Evolutionary conservation across 2,329 filamentous ascomycete genomes (phyloP), one percentile per base, ranked within the genome.

Genomic region (Trichophyton verrucosum): DNA sequence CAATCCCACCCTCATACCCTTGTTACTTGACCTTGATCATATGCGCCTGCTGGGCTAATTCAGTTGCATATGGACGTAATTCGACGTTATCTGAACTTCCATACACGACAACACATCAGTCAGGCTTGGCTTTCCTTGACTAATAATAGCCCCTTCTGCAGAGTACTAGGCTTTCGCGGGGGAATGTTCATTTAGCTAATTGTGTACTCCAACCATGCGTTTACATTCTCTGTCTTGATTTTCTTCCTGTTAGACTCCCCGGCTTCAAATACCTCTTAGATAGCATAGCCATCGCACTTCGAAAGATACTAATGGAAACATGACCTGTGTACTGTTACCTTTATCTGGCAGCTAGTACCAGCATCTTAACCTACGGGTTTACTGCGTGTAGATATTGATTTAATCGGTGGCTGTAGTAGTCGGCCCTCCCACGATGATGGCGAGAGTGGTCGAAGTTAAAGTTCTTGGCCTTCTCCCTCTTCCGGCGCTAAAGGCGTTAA

Each of bases 1-100:
- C 27, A 30, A 30, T 30, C 27, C 27, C 27, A 30, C 27, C 27
- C 33, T 36, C 13, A 24, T 20, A 30, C 51, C 65, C 40, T 57
- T 64, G 61, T 59, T 46, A 27, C 42, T 64, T 63, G 56, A 58
- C 63, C 42, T 64, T 63, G 56, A 58, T 64, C 64, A 57, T 65
- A 64, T 66, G 62, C 57, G 62, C 60, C 51, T 59, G 60, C 62
- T 59, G 62, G 46, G 55, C 61, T 65, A 64, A 64, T 61, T 57
- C 61, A 51, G 60, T 38, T 60, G 56, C 53, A 36, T 59, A 61
- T 61, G 58, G 38, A 61, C 61, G 59, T 38, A 59, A 61, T 61
- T 57, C 61, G n/a, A 36, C 30, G 27, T 36, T 55, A 55, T 55
- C n/a, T 17, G n/a, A 55, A 36, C 15, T 27, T 5, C 27, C 13